A percentile compares a stretch with the other conserved stretches of the same genome.
phyloP scores from a whole-genome alignment of 164 flowering plant genomes.

The Vitis cinerea region DNA sequence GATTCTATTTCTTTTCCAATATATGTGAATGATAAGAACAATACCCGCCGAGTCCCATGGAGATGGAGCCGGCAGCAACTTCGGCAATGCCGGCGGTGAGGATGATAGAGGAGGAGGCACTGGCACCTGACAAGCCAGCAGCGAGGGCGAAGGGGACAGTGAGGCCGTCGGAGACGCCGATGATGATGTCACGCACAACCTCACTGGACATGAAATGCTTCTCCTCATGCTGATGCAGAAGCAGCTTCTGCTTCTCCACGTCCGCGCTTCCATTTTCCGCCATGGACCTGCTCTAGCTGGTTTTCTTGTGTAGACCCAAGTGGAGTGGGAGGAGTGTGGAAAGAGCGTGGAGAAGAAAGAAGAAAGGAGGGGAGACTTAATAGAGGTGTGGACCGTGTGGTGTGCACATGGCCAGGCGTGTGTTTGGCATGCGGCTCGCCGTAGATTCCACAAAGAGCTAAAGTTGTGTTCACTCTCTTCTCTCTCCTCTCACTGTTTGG shows the following conservation, averaged over 20 bases:
- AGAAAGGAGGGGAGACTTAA: background rate
- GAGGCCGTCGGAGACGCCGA: conserved; percentile 94
- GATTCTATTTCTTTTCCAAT: too few species aligned
- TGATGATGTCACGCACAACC: conserved; percentile 83
- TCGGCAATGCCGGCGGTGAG: conserved; percentile 98
- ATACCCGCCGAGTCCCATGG: conserved; percentile 98
- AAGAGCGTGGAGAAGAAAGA: background rate
- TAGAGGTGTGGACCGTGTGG: too few species aligned
- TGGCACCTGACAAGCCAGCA: conserved; percentile 88
- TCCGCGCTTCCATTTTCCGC: conserved; percentile 18
- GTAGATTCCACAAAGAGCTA: too few species aligned
- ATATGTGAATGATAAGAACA: too few species aligned
- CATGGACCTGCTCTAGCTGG: conserved; percentile 6
- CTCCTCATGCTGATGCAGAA: conserved; percentile 63
- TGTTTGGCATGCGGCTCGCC: too few species aligned
- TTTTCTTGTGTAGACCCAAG: background rate
- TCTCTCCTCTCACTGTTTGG: too few species aligned
- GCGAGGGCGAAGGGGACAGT: conserved; percentile 96
- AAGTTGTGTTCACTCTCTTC: too few species aligned
- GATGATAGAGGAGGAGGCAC: conserved; percentile 70
- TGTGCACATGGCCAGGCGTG: too few species aligned
- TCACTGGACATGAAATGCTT: conserved; percentile 89
- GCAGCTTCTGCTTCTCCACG: conserved; percentile 32
- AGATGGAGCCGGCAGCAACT: conserved; percentile 94
- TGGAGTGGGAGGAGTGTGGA: too few species aligned